phyloP scores from a whole-genome alignment of 768 basidiomycete genomes.

The Psilocybe cubensis region DNA sequence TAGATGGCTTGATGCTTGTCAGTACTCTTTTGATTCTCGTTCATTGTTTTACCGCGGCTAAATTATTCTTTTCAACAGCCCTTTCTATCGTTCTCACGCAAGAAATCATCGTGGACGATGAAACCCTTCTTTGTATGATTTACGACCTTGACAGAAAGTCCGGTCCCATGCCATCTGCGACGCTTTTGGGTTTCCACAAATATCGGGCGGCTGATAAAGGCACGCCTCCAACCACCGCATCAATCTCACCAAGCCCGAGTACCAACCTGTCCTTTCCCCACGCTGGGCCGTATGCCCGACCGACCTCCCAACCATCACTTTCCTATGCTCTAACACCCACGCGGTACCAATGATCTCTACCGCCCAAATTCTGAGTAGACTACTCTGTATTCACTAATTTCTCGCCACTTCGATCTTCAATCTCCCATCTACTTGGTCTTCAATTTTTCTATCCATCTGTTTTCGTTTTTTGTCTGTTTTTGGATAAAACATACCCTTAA shows the following conservation, averaged over 20 bases:
- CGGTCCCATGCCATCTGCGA: constrained; percentile 58
- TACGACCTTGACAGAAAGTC: constrained; percentile 70
- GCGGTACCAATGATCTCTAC: constrained; percentile 27
- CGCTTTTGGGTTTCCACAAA: constrained; percentile 56
- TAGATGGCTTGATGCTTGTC: constrained; percentile 72
- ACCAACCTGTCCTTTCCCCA: constrained; percentile 21
- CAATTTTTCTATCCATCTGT: constrained; percentile 3
- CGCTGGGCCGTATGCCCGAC: constrained; percentile 29
- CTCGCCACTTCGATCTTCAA: constrained; percentile 13
- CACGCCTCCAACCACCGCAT: constrained; percentile 15
- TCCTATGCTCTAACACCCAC: constrained; percentile 47
- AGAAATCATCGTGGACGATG: constrained; percentile 68
- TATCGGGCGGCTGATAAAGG: constrained; percentile 33
- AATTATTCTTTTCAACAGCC: constrained; percentile 39
- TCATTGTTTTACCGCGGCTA: constrained; percentile 26
- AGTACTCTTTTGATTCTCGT: constrained; percentile 32
- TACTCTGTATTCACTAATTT: constrained; percentile 11
- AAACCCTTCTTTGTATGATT: constrained; percentile 62
- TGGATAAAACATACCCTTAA: constrained; percentile 27
- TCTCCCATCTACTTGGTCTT: neutral
- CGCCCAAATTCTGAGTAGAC: constrained; percentile 24
- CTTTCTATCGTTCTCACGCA: constrained; percentile 65
- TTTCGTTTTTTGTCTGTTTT: constrained; percentile 19
- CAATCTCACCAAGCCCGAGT: constrained; percentile 26
- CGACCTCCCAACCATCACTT: constrained; percentile 41